Conservation (phyloP, 305 asterid species). For the Fraxinus ornus region DNA sequence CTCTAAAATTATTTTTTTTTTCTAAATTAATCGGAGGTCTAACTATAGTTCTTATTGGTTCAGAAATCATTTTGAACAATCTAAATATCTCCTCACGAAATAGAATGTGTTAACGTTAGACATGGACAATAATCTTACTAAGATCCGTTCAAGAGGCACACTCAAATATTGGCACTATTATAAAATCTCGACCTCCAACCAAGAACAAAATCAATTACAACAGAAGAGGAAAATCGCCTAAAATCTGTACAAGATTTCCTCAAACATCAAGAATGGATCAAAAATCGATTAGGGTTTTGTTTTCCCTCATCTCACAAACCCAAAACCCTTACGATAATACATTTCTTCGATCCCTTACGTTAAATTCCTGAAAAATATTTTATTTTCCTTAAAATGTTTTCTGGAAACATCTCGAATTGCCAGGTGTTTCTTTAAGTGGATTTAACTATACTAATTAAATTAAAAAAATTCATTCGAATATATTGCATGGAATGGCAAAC, state of each 20-base stretch:
- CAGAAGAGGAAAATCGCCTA: background rate
- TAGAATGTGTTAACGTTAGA: background rate
- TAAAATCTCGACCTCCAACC: background rate
- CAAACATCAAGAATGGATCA: background rate
- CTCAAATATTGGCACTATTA: background rate
- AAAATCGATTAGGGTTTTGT: background rate
- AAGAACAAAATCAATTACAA: background rate
- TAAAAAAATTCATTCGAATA: background rate
- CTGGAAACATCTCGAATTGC: background rate
- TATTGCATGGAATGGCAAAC: background rate
- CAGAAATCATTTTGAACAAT: background rate
- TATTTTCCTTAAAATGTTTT: background rate
- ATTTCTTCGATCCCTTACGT: background rate
- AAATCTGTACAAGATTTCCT: background rate
- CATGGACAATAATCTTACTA: background rate
- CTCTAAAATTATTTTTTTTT: background rate
- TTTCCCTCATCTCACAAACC: background rate
- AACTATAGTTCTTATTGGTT: background rate
- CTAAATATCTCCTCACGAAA: background rate
- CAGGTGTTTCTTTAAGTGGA: background rate
- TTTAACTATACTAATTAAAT: background rate
- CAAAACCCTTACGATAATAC: background rate
- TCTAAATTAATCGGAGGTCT: too few species aligned
- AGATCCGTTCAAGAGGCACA: background rate
- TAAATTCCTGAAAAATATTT: background rate